Evolutionary conservation across 352 stramenopile species (phyloP), one percentile per base, ranked within the genome.

Genomic region (Phytophthora tentaculata): DNA sequence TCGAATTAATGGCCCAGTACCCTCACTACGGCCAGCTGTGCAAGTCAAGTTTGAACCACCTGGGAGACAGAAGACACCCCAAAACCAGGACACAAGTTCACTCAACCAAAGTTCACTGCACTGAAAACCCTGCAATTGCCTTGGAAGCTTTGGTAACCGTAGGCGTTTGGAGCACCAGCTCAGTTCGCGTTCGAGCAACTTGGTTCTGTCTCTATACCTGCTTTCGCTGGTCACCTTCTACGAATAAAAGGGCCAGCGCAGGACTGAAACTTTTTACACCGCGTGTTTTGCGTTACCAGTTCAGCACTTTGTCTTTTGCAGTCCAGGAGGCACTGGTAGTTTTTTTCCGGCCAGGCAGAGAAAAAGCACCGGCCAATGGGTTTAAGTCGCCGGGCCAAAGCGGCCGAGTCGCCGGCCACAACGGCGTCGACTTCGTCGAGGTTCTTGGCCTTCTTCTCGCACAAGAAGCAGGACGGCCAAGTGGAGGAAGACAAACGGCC

Each of bases 401-500:
- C 43, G n/a, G 49, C 49, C 53, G 67, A 69, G 50, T 20, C 64
- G 5, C 5, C 28, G 35, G 26, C 56, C 6, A 48, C 53, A 16
- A 35, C 59, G 7, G 43, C 65, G 22, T 67, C 70, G 4, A 44
- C 65, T 20, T 76, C 64, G 2, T 49, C 57, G 4, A 54, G 68
- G 3, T 66, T 79, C 35, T 53, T 79, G 37, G 64, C 72, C 32
- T 74, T 79, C 70, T 79, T 79, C 44, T 73, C 62, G 8, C 61
- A 73, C 29, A 71, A 73, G 23, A 69, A 63, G 47, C 61, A 61
- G 14, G 49, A 65, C 13, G 7, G 19, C 5, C 52, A 66, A 29
- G 29, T 28, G 41, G 17, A 54, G 9, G 48, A 62, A 37, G 54
- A 62, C 23, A 55, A 56, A 32, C 45, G 45, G 44, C n/a, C 39